Conservation (phyloP, 2,329 filamentous ascomycete genomes). For the Aspergillus terreus region DNA sequence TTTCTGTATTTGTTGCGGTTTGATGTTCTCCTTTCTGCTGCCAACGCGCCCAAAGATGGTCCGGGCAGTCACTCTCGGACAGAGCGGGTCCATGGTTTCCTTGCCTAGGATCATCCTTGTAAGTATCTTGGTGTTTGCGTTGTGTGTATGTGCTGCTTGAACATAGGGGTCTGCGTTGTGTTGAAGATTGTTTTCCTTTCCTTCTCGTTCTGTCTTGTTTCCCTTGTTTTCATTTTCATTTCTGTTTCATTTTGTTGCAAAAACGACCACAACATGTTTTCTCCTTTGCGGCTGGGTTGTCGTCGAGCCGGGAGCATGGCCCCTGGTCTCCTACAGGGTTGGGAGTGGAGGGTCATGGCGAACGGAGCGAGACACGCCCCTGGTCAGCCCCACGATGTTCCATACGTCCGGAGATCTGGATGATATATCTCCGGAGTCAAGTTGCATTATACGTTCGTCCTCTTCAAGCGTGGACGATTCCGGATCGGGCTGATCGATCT, state of each 20-base stretch:
- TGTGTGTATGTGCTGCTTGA: slow-evolving; percentile 15
- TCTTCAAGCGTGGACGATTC: slow-evolving; percentile 4
- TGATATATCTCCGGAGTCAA: slow-evolving; percentile 6
- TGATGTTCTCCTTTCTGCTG: slow-evolving; percentile 16
- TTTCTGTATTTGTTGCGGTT: slow-evolving; percentile 15
- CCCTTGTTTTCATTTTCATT: slow-evolving; percentile 4
- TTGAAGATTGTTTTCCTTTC: slow-evolving; percentile 5
- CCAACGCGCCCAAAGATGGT: slow-evolving; percentile 21
- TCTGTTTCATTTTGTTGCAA: slow-evolving; percentile 6
- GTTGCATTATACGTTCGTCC: slow-evolving; percentile 7
- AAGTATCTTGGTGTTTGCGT: slow-evolving; percentile 12
- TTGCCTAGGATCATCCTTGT: slow-evolving; percentile 16
- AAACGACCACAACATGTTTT: slow-evolving; percentile 11
- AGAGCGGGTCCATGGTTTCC: slow-evolving; percentile 8
- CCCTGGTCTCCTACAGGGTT: no score
- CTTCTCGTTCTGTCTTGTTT: slow-evolving; percentile 4
- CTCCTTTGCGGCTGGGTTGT: slow-evolving; percentile 14
- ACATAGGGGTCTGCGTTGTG: slow-evolving; percentile 16
- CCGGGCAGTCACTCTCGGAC: not conserved
- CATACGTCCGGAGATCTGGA: slow-evolving; percentile 16
- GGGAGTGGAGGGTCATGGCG: no score
- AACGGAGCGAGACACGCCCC: slow-evolving; percentile 5
- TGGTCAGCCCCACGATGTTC: slow-evolving; percentile 13
- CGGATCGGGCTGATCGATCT: not conserved
- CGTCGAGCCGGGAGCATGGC: no score